A percentile compares a stretch with the other conserved stretches of the same genome.
These are phyloP conservation scores for Phytophthora europaea DNA, from an alignment of 352 stramenopile species.

Conservation along the genomic window DNA sequence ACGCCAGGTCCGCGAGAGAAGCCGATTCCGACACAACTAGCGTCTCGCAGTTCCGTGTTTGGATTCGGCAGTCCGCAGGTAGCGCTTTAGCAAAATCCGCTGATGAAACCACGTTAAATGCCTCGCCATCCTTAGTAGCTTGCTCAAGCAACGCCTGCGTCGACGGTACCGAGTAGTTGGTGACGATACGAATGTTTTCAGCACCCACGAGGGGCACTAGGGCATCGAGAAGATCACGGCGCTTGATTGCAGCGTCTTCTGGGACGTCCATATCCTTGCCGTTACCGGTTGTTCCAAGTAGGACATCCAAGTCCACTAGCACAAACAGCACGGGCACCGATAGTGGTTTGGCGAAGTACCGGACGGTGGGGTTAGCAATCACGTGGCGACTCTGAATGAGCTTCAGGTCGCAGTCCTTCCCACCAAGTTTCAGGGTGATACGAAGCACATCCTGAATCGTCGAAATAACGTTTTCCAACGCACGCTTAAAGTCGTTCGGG, in stretches of 20 bases:
- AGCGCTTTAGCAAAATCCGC: conserved; percentile 14
- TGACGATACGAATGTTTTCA: conserved; percentile 38
- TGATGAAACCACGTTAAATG: conserved; percentile 27
- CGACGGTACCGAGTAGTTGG: conserved; percentile 38
- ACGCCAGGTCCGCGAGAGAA: conserved; percentile 26
- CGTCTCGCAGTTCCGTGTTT: conserved; percentile 41
- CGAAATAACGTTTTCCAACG: conserved; percentile 80
- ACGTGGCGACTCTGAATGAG: conserved; percentile 85
- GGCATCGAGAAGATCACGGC: conserved; percentile 27
- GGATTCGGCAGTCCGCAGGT: conserved; percentile 19
- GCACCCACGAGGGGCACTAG: conserved; percentile 27
- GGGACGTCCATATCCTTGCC: conserved; percentile 28
- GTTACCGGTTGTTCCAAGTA: conserved; percentile 31
- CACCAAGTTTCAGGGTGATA: conserved; percentile 71
- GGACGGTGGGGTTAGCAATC: conserved; percentile 65
- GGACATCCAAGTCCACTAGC: conserved; percentile 39
- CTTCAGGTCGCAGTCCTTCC: conserved; percentile 82
- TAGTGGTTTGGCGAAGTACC: conserved; percentile 59
- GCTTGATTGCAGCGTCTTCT: conserved; percentile 21
- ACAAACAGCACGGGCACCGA: conserved; percentile 40
- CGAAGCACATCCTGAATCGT: conserved; percentile 86
- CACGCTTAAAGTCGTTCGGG: conserved; percentile 70
- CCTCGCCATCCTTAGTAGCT: not conserved
- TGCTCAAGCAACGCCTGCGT: conserved; percentile 27
- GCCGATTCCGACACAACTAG: conserved; percentile 34